Conservation (phyloP, 2,329 filamentous ascomycete genomes). For the Calonectria hawksworthii region DNA sequence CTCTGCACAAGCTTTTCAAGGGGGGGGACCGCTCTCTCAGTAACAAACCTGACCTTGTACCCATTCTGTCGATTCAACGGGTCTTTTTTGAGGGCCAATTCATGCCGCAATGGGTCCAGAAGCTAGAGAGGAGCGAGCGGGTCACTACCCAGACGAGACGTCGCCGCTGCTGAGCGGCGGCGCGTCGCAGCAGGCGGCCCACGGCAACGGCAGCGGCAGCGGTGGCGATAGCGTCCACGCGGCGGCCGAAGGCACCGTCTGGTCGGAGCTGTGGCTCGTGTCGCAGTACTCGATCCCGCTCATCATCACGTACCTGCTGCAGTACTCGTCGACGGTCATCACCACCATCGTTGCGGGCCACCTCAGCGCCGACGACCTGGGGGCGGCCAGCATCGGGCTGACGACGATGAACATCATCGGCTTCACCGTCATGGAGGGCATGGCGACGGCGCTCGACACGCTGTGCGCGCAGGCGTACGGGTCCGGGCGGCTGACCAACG, state of each 20-base stretch:
- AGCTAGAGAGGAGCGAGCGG: background rate
- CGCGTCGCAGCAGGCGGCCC: background rate
- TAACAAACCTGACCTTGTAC: background rate
- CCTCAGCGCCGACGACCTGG: constrained; percentile 66
- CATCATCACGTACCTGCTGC: constrained; percentile 65
- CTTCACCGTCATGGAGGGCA: constrained; percentile 55
- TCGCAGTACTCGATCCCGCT: constrained; percentile 57
- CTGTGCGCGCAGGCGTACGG: constrained; percentile 46
- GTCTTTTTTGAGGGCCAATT: background rate
- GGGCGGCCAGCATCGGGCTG: constrained; percentile 64
- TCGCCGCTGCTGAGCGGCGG: background rate
- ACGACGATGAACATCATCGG: constrained; percentile 69
- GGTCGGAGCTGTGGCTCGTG: constrained; percentile 37
- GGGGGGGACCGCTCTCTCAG: background rate
- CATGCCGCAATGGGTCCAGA: constrained; percentile 5
- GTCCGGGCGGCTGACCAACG: constrained; percentile 59
- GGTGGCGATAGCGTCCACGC: background rate
- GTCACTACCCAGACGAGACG: background rate
- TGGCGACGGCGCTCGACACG: constrained; percentile 46
- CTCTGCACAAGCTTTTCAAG: background rate
- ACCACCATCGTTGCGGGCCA: constrained; percentile 67
- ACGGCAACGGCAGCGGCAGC: too few relatives aligned
- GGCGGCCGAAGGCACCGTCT: constrained; percentile 22
- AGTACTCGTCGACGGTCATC: constrained; percentile 66
- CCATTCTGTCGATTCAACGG: background rate